Base-by-base conservation (phyloP, 75 land plant species). In the Cupressus sempervirens region DNA sequence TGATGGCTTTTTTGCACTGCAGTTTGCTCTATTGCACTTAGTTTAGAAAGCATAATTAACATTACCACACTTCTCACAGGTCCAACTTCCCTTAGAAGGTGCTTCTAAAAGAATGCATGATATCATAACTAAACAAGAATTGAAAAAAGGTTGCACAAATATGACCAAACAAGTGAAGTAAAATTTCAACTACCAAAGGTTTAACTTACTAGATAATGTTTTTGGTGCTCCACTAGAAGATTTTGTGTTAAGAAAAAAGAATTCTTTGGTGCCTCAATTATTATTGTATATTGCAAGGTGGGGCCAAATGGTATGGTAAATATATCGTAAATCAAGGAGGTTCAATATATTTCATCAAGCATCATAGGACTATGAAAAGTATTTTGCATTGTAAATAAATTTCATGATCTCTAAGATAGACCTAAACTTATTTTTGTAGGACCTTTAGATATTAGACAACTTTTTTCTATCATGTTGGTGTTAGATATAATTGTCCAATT, bases 11-110 rank as follows among this genome's bases (percentile, higher is more conserved):
- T 94, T 95, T 29, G 97, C 98, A 77, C 99, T 98, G 94, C 99
- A 97, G 79, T 94, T 97, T 83, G 92, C 92, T 65, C 98, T 88
- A 83, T 97, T 97, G 84, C 99, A 97, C 84, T 97, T 97, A 79
- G 95, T 93, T 75, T 98, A 88, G 85, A 97, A 97, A 34, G 99
- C 96, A 73, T 94, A 97, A 86, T 97, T 97, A 77, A 97, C 95
- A 89, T 97, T 97, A 79, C 89, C 94, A 89, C 99, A 97, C 85
- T 95, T 88, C 52, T 93, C 95, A 87, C 99, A 97, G 82, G 95
- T 95, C 99, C 99, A 97, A 77, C 99, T 97, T 0, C 99, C 99
- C 41, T 95, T 95, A 0, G 98, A 96, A 88, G 91, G 91, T 83
- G 90, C 88, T 54, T 94, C 96, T 95, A 93, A 1, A 79, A 79